Evolutionary conservation across 208 protist species (phyloP), one percentile per base, ranked within the genome.

Genomic region (Leishmania gerbilli): DNA sequence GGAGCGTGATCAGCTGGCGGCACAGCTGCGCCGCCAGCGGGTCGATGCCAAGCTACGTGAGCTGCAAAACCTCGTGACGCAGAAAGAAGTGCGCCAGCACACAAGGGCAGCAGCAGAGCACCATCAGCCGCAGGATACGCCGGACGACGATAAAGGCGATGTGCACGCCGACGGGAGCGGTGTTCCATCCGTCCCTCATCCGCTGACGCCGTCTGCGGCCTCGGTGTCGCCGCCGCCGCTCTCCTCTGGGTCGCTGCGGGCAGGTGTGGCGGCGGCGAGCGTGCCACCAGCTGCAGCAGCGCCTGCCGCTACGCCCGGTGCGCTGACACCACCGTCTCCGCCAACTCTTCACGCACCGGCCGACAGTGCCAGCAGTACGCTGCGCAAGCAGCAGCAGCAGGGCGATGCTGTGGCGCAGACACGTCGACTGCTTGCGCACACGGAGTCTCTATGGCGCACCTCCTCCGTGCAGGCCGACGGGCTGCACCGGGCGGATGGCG

Each of bases 1-100:
- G 17, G 80, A 87, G 74, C 87, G 89, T 1, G 93, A 96, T 56
- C 87, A 92, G 81, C 86, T 95, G 87, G 95, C 91, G 49, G 84
- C 87, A 27, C 87, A 91, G 42, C 79, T 95, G 75, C 91, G 92
- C 8, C 91, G 92, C 19, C 82, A 82, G 27, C 82, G 82, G 42
- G 71, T 89, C 21, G 88, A 88, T 24, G 82, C 88, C 37, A 80
- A 82, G 21, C 81, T 86, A 21, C 75, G 85, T 19, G 81, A 88
- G 45, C 67, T 91, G 24, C 65, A 86, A 37, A 74, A 42, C 0
- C 77, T 87, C 31, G 68, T 81, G 51, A 74, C 81, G 8, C 81
- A 87, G 76, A 79, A 85, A n/a, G 40, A 79, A 76, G 77, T 49
- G 9, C 64, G 60, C 27, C 45, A 8, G 45, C 37, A n/a, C 68